A percentile compares a stretch with the other conserved stretches of the same genome.
These are phyloP conservation scores for Cicer arietinum DNA, from an alignment of 306 rosid genomes.

Conservation along the genomic window DNA sequence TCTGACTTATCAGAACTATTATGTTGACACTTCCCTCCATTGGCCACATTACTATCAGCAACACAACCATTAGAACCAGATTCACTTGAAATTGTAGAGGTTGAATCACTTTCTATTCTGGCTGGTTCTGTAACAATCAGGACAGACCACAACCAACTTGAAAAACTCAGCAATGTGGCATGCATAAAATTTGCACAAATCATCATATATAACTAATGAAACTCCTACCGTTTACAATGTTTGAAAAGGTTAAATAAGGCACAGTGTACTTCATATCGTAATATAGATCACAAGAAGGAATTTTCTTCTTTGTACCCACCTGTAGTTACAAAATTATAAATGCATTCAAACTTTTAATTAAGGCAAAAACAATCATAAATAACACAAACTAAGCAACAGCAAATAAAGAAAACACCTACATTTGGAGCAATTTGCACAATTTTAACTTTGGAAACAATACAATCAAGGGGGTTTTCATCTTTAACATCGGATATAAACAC, in stretches of 20 bases:
- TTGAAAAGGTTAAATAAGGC: slow-evolving; percentile 46
- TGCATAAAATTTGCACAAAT: not conserved
- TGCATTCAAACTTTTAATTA: not conserved
- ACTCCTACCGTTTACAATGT: slow-evolving; percentile 26
- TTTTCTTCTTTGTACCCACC: slow-evolving; percentile 42
- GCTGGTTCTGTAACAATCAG: slow-evolving; percentile 20
- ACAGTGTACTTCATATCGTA: slow-evolving; percentile 48
- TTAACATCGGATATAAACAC: slow-evolving; percentile 51
- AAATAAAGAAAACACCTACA: slow-evolving; percentile 1
- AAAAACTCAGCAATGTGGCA: not conserved
- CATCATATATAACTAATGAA: not conserved
- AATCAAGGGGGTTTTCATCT: slow-evolving; percentile 52
- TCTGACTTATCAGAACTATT: slow-evolving; percentile 7
- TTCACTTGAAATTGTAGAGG: slow-evolving; percentile 50
- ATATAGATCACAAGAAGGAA: slow-evolving; percentile 44
- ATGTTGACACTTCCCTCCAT: not conserved
- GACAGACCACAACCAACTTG: not conserved
- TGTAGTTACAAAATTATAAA: slow-evolving; percentile 10
- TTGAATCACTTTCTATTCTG: not conserved
- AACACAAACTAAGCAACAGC: not conserved
- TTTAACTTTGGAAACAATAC: slow-evolving; percentile 45
- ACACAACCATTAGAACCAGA: slow-evolving; percentile 14
- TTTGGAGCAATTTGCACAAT: slow-evolving; percentile 28
- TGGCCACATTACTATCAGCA: not conserved
- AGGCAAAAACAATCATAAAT: no score